Percentiles rank a stretch among this genome's conserved stretches.
Conservation (phyloP, 441 rosid genomes). For the Populus hybrid region DNA sequence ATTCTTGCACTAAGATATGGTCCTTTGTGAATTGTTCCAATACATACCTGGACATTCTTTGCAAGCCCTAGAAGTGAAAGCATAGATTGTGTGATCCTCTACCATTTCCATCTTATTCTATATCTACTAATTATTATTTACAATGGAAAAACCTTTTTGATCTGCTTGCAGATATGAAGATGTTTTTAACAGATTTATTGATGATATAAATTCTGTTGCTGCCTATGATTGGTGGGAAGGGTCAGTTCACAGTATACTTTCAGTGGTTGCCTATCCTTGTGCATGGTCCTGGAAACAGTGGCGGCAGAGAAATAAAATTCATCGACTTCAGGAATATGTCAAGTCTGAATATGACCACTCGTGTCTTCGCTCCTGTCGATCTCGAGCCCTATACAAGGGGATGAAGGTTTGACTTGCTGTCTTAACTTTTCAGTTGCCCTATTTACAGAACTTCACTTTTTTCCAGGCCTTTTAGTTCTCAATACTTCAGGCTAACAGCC, state of each 20-base stretch:
- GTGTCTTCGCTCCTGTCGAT: conserved; percentile 97
- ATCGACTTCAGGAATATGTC: conserved; percentile 90
- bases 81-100: conserved; percentile 4
- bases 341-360: conserved; percentile 97
- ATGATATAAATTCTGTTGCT: conserved; percentile 92
- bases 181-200: conserved; percentile 94
- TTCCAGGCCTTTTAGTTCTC: not conserved
- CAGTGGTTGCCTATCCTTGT: conserved; percentile 90
- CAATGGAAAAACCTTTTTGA: conserved; percentile 19
- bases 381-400: conserved; percentile 96
- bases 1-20: not conserved
- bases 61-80: not conserved
- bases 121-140: conserved; percentile 20
- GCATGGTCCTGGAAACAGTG: conserved; percentile 99
- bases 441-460: not conserved
- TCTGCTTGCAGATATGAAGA: conserved; percentile 77
- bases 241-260: conserved; percentile 84
- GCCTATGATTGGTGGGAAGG: conserved; percentile 99
- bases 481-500: not conserved
- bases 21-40: conserved; percentile 6
- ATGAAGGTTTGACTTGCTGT: conserved; percentile 69
- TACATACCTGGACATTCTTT: not conserved
- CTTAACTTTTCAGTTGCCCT: conserved; percentile 8
- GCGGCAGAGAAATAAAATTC: conserved; percentile 83
- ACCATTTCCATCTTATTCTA: conserved; percentile 8